Evolutionary conservation across 140 eudicot species (phyloP), one percentile per base, ranked within the genome.

Genomic region (Oenanthe javanica): DNA sequence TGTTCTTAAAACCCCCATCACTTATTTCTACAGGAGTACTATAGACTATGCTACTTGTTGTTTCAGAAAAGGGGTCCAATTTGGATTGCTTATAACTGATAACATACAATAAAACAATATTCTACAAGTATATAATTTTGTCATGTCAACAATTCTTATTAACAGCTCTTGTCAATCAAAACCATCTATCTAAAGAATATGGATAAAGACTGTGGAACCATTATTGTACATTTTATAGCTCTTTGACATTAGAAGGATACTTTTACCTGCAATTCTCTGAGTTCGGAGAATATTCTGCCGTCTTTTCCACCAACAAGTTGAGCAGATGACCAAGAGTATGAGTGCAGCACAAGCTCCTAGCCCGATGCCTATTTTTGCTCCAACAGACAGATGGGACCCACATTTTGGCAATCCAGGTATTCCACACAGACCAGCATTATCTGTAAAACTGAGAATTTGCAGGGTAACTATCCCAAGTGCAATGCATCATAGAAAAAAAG

Each of bases 231-330:
- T 42, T 18, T 72, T 36, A 4, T 36, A 4, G 75, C n/a, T 47
- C 2, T n/a, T 74, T 45, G 15, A 46, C 49, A n/a, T 46, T 46
- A 46, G 50, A 4, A 21, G 75, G 25, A 82, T 51, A 40, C 45
- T 16, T 76, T 89, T 82, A 96, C 99, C 96, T 84, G 98, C 96
- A 70, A 96, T 87, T 87, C 86, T 88, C 54, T 91, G 96, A 85
- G 98, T 79, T 79, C 99, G 87, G 77, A 96, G 97, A 81, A 93
- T 93, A 83, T 96, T 96, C 63, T 96, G 97, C 72, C 97, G 92
- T 88, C 99, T 87, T 87, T 89, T 96, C 97, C 97, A 93, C 99
- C 99, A 96, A 79, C 96, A 88, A 16, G 92, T 89, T 80, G 86
- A 79, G 88, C 97, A 93, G 16, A 90, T 89, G 59, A 84, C 83